A percentile compares a stretch with the other conserved stretches of the same genome.
Conservation (phyloP, 805 yeast genomes). For the Clavispora carvajalis region DNA sequence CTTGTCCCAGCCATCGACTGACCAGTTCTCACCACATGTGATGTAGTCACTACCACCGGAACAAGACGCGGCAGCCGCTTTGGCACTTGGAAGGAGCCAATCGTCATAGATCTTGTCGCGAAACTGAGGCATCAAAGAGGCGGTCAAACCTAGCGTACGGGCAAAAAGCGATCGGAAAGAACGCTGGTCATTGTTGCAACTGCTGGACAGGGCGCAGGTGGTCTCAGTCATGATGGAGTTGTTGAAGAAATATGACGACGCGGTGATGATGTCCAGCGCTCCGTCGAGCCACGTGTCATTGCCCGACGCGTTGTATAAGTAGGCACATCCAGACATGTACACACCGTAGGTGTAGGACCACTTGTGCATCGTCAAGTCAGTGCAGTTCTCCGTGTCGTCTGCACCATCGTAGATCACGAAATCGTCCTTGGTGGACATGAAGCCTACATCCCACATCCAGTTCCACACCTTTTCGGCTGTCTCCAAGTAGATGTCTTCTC, state of each 20-base stretch:
- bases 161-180: slow-evolving; percentile 68
- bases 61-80: slow-evolving; percentile 67
- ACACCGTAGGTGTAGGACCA: slow-evolving; percentile 75
- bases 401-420: slow-evolving; percentile 56
- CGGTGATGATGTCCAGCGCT: slow-evolving; percentile 31
- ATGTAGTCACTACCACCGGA: slow-evolving; percentile 78
- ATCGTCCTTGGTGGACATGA: slow-evolving; percentile 15
- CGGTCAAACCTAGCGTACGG: slow-evolving; percentile 56
- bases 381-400: slow-evolving; percentile 37
- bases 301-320: slow-evolving; percentile 57
- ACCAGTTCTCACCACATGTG: slow-evolving; percentile 78
- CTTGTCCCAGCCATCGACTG: slow-evolving; percentile 54
- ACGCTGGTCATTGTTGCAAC: slow-evolving; percentile 72
- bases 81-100: slow-evolving; percentile 42
- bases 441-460: slow-evolving; percentile 35
- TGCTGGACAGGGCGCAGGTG: slow-evolving; percentile 48
- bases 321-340: slow-evolving; percentile 63
- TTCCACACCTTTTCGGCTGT: slow-evolving; percentile 41
- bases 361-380: slow-evolving; percentile 42
- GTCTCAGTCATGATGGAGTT: slow-evolving; percentile 53
- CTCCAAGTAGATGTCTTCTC: slow-evolving; percentile 34
- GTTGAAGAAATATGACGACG: slow-evolving; percentile 34
- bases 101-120: slow-evolving; percentile 29
- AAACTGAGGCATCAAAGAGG: slow-evolving; percentile 48
- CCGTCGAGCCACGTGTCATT: slow-evolving; percentile 40